Conservation (phyloP, 768 basidiomycete genomes). For the Inosperma sp. region DNA sequence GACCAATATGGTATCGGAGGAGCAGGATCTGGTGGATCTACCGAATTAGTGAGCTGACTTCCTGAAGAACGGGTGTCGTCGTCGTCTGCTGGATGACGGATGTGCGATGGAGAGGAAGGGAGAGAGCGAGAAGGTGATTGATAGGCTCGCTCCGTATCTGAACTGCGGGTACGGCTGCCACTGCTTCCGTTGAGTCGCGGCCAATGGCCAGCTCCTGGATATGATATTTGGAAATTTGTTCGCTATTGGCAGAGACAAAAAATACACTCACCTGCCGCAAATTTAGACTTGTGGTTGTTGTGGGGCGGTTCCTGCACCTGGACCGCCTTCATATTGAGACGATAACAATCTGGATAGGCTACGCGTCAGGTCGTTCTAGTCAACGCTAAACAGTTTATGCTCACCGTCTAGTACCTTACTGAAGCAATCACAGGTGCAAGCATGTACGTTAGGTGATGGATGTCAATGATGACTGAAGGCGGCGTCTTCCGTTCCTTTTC, state of each 20-base stretch:
- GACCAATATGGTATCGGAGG: constrained; percentile 80
- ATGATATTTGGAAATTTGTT: neutral
- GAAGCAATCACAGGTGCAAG: no score
- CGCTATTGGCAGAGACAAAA: neutral
- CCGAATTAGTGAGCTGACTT: constrained; percentile 39
- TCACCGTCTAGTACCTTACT: neutral
- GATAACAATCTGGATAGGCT: neutral
- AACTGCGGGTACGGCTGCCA: constrained; percentile 27
- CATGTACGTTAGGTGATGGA: neutral
- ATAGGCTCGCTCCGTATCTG: constrained; percentile 53
- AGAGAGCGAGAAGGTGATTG: constrained; percentile 46
- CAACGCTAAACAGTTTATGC: neutral
- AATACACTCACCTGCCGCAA: constrained; percentile 10
- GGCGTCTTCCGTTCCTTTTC: constrained; percentile 4
- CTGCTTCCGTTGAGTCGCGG: constrained; percentile 15
- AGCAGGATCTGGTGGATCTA: constrained; percentile 44
- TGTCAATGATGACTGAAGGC: neutral
- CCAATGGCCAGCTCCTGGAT: constrained; percentile 31
- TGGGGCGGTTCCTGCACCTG: constrained; percentile 6
- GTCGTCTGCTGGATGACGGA: constrained; percentile 23
- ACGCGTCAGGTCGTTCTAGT: no score
- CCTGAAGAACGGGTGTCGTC: constrained; percentile 31
- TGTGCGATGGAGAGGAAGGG: constrained; percentile 40
- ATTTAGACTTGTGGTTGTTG: constrained; percentile 7
- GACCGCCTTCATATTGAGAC: constrained; percentile 4